These are phyloP conservation scores for Pterocarpus santalinus DNA, from an alignment of 306 rosid genomes.

Conservation along the genomic window DNA sequence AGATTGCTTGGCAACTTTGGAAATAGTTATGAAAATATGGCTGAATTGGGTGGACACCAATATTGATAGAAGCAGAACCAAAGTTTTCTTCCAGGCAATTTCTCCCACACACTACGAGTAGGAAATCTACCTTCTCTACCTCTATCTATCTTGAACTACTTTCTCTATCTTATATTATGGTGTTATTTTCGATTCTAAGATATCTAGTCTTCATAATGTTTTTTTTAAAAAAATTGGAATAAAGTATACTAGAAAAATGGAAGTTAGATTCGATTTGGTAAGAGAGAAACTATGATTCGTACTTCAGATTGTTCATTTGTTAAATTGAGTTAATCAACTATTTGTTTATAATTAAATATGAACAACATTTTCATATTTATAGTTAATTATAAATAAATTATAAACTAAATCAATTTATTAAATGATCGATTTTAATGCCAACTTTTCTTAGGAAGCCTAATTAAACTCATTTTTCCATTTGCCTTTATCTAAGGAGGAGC, in stretches of 20 bases:
- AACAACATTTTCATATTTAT: background rate
- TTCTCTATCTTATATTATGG: constrained; percentile 51
- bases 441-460: constrained; percentile 1
- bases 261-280: background rate
- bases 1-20: constrained; percentile 82
- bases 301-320: no score
- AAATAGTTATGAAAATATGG: constrained; percentile 79
- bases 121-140: constrained; percentile 45
- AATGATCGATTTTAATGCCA: background rate
- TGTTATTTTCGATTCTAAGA: background rate
- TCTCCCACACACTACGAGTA: constrained; percentile 90
- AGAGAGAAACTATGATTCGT: background rate
- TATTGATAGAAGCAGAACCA: constrained; percentile 67
- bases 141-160: constrained; percentile 2
- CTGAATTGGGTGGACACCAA: constrained; percentile 80
- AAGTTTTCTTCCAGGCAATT: constrained; percentile 74
- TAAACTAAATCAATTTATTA: background rate
- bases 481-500: constrained; percentile 39
- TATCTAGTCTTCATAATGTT: constrained; percentile 43
- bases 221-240: background rate
- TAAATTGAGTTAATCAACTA: background rate
- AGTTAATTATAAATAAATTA: background rate
- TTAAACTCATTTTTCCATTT: constrained; percentile 12
- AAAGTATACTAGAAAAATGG: background rate
- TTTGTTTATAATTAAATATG: background rate